Percentiles rank a stretch among this genome's conserved stretches.
Evolutionary conservation across 2,329 filamentous ascomycete genomes (phyloP).

Genomic region (Neodidymelliopsis sp.): DNA sequence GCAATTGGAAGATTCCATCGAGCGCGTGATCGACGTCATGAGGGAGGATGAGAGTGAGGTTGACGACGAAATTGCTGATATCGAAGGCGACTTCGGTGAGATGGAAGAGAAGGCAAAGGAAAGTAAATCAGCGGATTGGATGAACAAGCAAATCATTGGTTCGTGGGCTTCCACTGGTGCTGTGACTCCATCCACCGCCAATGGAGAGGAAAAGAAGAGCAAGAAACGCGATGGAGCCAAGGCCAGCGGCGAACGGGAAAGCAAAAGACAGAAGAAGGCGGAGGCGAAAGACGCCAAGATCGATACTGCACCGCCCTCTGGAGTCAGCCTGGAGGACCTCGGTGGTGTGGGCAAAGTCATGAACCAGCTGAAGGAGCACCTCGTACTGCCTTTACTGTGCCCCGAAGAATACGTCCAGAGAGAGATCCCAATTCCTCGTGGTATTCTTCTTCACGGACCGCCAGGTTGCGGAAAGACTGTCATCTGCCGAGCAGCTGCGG

Average conservation of each 20-base stretch:
- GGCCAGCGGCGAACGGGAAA: slow-evolving; percentile 69
- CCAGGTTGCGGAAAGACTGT: slow-evolving; percentile 88
- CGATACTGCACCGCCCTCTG: slow-evolving; percentile 70
- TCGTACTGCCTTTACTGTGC: slow-evolving; percentile 75
- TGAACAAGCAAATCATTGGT: slow-evolving; percentile 71
- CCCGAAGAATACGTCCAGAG: slow-evolving; percentile 71
- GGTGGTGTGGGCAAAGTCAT: slow-evolving; percentile 79
- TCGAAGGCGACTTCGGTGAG: slow-evolving; percentile 52
- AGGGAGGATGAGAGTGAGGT: slow-evolving; percentile 64
- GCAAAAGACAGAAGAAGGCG: slow-evolving; percentile 67
- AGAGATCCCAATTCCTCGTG: slow-evolving; percentile 73
- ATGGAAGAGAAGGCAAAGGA: slow-evolving; percentile 24
- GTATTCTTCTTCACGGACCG: slow-evolving; percentile 81
- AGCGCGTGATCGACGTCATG: slow-evolving; percentile 77
- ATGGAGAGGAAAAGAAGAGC: slow-evolving; percentile 49
- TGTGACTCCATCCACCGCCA: slow-evolving; percentile 34
- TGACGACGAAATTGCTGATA: slow-evolving; percentile 59
- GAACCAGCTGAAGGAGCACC: slow-evolving; percentile 71
- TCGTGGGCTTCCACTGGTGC: slow-evolving; percentile 57
- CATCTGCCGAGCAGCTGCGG: slow-evolving; percentile 81
- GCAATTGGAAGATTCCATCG: slow-evolving; percentile 82
- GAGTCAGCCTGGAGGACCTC: slow-evolving; percentile 73
- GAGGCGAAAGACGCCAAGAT: slow-evolving; percentile 53
- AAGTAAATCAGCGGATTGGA: slow-evolving; percentile 57
- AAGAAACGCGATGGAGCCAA: slow-evolving; percentile 57